phyloP scores from a whole-genome alignment of 495 filamentous ascomycete genomes.

The Saxispiralis lemnorum region DNA sequence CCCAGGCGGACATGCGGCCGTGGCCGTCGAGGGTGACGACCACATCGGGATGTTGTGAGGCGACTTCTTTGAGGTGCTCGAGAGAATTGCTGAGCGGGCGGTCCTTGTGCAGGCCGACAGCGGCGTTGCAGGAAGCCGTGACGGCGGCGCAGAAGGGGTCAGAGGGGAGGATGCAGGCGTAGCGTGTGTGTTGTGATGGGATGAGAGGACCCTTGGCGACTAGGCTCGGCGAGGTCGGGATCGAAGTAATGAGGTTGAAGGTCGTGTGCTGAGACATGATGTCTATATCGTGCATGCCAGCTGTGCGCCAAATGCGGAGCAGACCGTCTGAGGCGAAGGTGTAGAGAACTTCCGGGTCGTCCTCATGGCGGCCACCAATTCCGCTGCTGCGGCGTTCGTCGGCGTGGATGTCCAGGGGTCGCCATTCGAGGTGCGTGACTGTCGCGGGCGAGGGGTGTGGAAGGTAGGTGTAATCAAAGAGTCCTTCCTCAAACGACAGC shows the following conservation, averaged over 20 bases:
- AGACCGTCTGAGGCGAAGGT: constrained; percentile 75
- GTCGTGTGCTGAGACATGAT: constrained; percentile 64
- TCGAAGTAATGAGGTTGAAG: constrained; percentile 58
- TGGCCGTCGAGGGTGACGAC: constrained; percentile 68
- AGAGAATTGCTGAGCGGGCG: constrained; percentile 30
- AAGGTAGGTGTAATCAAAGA: constrained; percentile 84
- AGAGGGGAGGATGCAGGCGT: constrained; percentile 74
- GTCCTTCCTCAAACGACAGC: constrained; percentile 69
- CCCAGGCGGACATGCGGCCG: constrained; percentile 89
- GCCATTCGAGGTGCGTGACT: constrained; percentile 75
- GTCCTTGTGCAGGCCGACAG: neutral
- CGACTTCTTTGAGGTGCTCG: constrained; percentile 72
- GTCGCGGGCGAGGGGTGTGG: constrained; percentile 46
- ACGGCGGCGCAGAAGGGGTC: constrained; percentile 49
- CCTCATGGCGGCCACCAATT: constrained; percentile 8
- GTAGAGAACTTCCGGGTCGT: constrained; percentile 54
- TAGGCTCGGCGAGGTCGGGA: constrained; percentile 32
- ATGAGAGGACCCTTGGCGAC: neutral
- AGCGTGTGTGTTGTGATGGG: constrained; percentile 20
- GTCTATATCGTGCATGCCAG: constrained; percentile 53
- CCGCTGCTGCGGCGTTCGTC: constrained; percentile 4
- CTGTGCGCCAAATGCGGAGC: constrained; percentile 66
- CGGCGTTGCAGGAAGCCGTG: neutral
- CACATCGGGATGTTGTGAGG: constrained; percentile 70
- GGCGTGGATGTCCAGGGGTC: constrained; percentile 18